A percentile compares a stretch with the other conserved stretches of the same genome.
Conservation (phyloP, 2,329 filamentous ascomycete species). For the Rhinocladiella mackenziei region DNA sequence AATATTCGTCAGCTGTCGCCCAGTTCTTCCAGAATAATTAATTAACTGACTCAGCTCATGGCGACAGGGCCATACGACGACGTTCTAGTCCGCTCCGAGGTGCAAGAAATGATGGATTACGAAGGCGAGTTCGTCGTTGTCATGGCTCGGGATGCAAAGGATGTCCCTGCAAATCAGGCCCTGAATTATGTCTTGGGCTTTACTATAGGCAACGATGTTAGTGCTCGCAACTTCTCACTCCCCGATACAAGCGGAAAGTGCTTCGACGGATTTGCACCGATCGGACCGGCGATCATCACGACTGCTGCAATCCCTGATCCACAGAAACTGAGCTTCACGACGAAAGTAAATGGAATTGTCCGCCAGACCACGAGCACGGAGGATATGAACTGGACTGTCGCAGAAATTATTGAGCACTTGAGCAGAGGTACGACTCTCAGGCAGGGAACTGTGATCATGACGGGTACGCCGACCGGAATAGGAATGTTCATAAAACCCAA, state of each 20-base stretch:
- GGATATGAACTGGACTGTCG: constrained; percentile 39
- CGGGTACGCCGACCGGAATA: constrained; percentile 42
- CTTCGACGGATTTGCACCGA: constrained; percentile 42
- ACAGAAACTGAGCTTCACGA: constrained; percentile 37
- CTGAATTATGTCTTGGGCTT: constrained; percentile 40
- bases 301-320: constrained; percentile 36
- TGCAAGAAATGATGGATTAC: constrained; percentile 32
- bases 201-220: constrained; percentile 40
- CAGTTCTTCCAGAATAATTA: constrained; percentile 32
- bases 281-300: constrained; percentile 29
- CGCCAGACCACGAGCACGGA: constrained; percentile 13
- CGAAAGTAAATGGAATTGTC: constrained; percentile 8
- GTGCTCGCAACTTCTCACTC: constrained; percentile 41
- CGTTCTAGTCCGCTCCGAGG: not conserved
- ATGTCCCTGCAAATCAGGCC: constrained; percentile 36
- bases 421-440: constrained; percentile 38
- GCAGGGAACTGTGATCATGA: constrained; percentile 38
- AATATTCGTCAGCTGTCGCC: constrained; percentile 40
- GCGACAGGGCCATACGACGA: constrained; percentile 31
- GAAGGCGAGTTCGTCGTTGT: constrained; percentile 40
- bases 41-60: constrained; percentile 35
- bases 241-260: constrained; percentile 57
- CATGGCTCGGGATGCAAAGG: constrained; percentile 34
- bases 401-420: constrained; percentile 35
- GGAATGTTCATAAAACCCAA: constrained; percentile 40